phyloP scores from a whole-genome alignment of 2,329 filamentous ascomycete genomes.

The Penicillium expansum region DNA sequence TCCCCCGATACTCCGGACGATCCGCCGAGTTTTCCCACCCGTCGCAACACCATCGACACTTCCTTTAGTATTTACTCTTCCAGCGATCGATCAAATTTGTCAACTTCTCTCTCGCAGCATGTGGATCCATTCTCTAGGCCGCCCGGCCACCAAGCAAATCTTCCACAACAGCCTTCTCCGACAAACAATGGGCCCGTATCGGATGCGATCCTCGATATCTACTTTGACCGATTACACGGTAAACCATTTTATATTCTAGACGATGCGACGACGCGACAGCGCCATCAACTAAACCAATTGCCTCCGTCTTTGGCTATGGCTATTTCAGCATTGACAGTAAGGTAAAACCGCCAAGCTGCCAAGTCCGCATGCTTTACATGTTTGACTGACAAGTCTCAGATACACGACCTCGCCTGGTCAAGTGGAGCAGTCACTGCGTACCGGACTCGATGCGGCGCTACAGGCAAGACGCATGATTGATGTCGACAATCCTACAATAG shows the following conservation, averaged over 20 bases:
- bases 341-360: constrained; percentile 45
- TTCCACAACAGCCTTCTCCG: constrained; percentile 17
- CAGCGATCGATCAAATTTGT: constrained; percentile 12
- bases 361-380: constrained; percentile 23
- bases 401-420: constrained; percentile 67
- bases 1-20: constrained; percentile 37
- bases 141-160: constrained; percentile 12
- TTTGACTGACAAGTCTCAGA: constrained; percentile 45
- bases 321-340: constrained; percentile 58
- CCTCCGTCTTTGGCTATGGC: constrained; percentile 52
- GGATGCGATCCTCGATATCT: constrained; percentile 70
- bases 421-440: constrained; percentile 63
- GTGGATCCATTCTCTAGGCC: constrained; percentile 16
- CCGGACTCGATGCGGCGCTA: constrained; percentile 71
- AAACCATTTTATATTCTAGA: constrained; percentile 81
- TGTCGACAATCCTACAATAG: constrained; percentile 75
- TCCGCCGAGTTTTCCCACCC: constrained; percentile 13
- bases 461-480: constrained; percentile 69
- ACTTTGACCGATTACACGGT: constrained; percentile 74
- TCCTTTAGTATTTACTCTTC: constrained; percentile 19
- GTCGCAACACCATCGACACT: constrained; percentile 22
- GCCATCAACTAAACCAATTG: constrained; percentile 66
- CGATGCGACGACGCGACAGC: constrained; percentile 70
- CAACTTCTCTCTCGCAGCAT: constrained; percentile 16
- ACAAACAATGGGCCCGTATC: constrained; percentile 46